Conservation (phyloP, 805 yeast species). For the Spathaspora girioi region DNA sequence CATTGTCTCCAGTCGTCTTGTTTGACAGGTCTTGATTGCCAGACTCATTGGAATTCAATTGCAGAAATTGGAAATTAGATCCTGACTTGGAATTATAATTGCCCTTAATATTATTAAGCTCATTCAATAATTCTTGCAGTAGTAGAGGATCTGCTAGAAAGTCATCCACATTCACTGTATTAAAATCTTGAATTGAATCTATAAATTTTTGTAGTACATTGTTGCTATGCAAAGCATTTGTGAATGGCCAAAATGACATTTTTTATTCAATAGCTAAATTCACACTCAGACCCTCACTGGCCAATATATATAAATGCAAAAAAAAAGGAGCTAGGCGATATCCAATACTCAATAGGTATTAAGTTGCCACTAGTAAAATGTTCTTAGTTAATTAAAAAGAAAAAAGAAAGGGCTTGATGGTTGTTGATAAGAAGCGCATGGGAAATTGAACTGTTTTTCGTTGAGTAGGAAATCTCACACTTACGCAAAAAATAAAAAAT, state of each 20-base stretch:
- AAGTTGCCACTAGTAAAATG: neutral
- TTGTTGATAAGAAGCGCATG: neutral
- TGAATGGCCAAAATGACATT: conserved; percentile 48
- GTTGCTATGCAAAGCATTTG: conserved; percentile 33
- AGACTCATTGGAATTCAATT: conserved; percentile 12
- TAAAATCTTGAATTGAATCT: conserved; percentile 32
- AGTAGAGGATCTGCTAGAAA: conserved; percentile 28
- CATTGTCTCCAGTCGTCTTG: conserved; percentile 10
- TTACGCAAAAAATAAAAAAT: neutral
- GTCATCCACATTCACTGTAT: conserved; percentile 28
- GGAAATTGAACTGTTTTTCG: neutral
- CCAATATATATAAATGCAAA: neutral
- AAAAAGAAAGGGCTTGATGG: neutral
- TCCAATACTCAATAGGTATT: neutral
- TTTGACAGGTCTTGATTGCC: conserved; percentile 1
- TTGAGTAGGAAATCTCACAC: neutral
- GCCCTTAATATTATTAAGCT: conserved; percentile 34
- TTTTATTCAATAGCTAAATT: neutral
- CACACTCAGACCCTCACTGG: neutral
- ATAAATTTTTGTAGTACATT: conserved; percentile 38
- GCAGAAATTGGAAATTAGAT: conserved; percentile 25
- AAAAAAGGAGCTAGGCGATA: neutral
- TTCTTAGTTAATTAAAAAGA: neutral
- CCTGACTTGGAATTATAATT: conserved; percentile 24
- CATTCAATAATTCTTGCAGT: conserved; percentile 36